phyloP scores from a whole-genome alignment of 768 basidiomycete genomes.

The Russula sp. region DNA sequence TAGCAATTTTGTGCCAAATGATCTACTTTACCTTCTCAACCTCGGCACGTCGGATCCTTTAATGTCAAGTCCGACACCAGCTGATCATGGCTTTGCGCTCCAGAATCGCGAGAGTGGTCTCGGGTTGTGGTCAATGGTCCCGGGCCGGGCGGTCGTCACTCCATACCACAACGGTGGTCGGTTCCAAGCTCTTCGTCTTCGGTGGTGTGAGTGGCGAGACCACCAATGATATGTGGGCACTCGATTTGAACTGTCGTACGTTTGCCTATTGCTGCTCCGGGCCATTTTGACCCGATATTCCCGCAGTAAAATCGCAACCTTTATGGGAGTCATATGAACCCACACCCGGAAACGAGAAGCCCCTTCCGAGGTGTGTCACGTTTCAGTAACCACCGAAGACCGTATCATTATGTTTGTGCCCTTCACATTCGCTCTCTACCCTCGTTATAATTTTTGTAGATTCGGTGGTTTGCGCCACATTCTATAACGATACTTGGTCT shows the following conservation, averaged over 20 bases:
- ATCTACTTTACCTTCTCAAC: constrained; percentile 90
- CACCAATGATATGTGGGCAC: constrained; percentile 91
- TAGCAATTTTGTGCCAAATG: constrained; percentile 61
- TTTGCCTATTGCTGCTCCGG: constrained; percentile 15
- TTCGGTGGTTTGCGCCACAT: constrained; percentile 97
- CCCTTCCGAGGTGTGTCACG: constrained; percentile 85
- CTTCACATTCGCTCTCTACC: constrained; percentile 18
- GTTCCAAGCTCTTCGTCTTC: constrained; percentile 89
- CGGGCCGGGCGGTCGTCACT: constrained; percentile 87
- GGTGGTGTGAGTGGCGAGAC: constrained; percentile 96
- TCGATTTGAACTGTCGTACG: constrained; percentile 89
- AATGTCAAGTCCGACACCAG: background rate
- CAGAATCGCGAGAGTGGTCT: constrained; percentile 95
- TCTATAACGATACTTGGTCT: constrained; percentile 98
- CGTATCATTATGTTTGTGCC: constrained; percentile 27
- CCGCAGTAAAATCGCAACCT: constrained; percentile 73
- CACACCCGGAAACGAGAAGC: constrained; percentile 51
- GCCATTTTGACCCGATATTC: constrained; percentile 15
- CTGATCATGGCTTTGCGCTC: background rate
- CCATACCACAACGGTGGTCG: constrained; percentile 92
- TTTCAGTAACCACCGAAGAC: constrained; percentile 77
- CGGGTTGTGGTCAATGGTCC: constrained; percentile 61
- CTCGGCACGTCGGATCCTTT: constrained; percentile 57
- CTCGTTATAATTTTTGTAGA: constrained; percentile 40
- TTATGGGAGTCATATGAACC: constrained; percentile 81